Evolutionary conservation across 768 basidiomycete genomes (phyloP).

Genomic region (Tephrocybe sp.): DNA sequence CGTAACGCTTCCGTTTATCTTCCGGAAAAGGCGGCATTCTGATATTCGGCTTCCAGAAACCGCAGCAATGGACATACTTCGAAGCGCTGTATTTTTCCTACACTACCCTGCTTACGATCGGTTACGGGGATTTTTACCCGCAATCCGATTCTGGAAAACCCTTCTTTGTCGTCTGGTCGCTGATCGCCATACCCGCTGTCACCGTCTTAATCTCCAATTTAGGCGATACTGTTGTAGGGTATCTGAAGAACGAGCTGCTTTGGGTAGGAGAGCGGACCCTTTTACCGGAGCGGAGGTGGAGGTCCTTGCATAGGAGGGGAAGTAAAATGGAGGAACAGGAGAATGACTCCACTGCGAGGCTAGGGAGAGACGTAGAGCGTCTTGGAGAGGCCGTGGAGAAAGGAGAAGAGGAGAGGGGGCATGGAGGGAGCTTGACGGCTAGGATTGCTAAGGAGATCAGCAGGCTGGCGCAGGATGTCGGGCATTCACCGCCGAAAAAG

Average conservation of each 20-base stretch:
- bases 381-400: conserved; percentile 36
- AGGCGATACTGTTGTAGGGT: conserved; percentile 45
- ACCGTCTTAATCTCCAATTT: conserved; percentile 48
- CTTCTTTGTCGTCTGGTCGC: conserved; percentile 43
- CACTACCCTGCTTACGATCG: conserved; percentile 39
- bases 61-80: conserved; percentile 35
- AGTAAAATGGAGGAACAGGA: neutral
- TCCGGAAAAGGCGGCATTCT: neutral
- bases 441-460: conserved; percentile 30
- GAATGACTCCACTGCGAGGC: neutral
- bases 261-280: conserved; percentile 28
- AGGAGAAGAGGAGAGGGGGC: conserved; percentile 25
- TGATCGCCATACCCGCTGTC: conserved; percentile 40
- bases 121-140: conserved; percentile 41
- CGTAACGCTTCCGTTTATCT: conserved; percentile 14
- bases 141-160: conserved; percentile 34
- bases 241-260: conserved; percentile 30
- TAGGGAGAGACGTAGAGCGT: conserved; percentile 26
- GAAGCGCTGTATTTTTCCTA: conserved; percentile 40
- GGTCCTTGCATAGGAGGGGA: neutral
- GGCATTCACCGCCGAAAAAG: conserved; percentile 22
- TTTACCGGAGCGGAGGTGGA: conserved; percentile 23
- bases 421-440: conserved; percentile 26
- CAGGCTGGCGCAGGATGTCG: conserved; percentile 29
- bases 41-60: conserved; percentile 16